These are phyloP conservation scores for Neocallimastix lanati DNA, from an alignment of 192 early-diverging fungal species.

Conservation along the genomic window DNA sequence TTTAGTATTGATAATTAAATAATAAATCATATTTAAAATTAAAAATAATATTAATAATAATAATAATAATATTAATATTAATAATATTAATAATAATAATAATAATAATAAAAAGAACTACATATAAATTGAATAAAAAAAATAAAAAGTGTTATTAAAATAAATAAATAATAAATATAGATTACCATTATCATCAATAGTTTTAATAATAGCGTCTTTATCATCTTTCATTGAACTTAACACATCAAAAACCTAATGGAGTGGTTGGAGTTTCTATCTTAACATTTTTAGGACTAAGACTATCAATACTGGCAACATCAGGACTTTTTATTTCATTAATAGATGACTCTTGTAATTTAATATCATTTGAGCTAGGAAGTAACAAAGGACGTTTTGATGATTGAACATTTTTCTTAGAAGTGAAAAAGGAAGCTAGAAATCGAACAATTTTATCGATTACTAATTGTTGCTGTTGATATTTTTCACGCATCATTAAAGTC, in stretches of 20 bases:
- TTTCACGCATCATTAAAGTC: constrained; percentile 46
- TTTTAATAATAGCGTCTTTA: background rate
- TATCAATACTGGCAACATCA: background rate
- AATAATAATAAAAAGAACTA: no score
- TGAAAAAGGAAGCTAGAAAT: constrained; percentile 77
- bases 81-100: no score
- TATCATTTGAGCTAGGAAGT: background rate
- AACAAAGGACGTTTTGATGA: background rate
- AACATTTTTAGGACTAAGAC: background rate
- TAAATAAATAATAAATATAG: no score
- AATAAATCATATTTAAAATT: no score
- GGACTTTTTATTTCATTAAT: background rate
- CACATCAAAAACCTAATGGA: background rate
- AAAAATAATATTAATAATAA: no score
- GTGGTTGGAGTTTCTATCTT: background rate
- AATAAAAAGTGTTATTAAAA: no score
- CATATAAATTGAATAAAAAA: no score
- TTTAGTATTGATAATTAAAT: no score
- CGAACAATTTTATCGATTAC: constrained; percentile 85
- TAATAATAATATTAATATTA: no score
- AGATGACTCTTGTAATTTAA: background rate
- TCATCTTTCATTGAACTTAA: background rate
- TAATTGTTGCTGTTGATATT: constrained; percentile 70
- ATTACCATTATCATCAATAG: background rate
- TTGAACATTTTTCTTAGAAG: constrained; percentile 18